These are phyloP conservation scores for Coemansia sp. DNA, from an alignment of 192 early-diverging fungal genomes.

Conservation along the genomic window DNA sequence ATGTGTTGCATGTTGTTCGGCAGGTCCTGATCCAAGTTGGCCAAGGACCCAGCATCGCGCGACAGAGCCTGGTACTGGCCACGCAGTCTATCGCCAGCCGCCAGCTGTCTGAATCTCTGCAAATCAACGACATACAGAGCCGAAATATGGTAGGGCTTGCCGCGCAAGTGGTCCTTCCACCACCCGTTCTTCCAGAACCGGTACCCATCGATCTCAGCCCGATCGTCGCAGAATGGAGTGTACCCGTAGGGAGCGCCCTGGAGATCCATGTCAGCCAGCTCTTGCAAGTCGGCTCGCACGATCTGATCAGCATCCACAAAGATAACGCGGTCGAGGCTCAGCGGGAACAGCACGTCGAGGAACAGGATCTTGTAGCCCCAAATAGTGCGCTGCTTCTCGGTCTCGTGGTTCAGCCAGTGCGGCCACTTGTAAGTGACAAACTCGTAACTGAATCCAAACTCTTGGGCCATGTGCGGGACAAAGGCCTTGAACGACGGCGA, in stretches of 20 bases:
- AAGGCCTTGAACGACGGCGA: slow-evolving; percentile 95
- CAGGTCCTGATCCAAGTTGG: slow-evolving; percentile 97
- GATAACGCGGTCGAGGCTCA: slow-evolving; percentile 89
- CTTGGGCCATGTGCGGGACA: slow-evolving; percentile 82
- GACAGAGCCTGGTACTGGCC: slow-evolving; percentile 91
- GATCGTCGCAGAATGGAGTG: slow-evolving; percentile 91
- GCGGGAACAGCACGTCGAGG: slow-evolving; percentile 95
- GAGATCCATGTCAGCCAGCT: slow-evolving; percentile 90
- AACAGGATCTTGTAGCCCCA: slow-evolving; percentile 99
- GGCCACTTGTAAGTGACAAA: slow-evolving; percentile 99
- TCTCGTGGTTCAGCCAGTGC: slow-evolving; percentile 88
- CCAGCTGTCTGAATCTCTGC: slow-evolving; percentile 84
- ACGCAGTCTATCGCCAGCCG: slow-evolving; percentile 90
- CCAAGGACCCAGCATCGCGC: slow-evolving; percentile 81
- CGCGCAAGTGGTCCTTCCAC: slow-evolving; percentile 85
- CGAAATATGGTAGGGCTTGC: slow-evolving; percentile 92
- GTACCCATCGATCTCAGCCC: slow-evolving; percentile 93
- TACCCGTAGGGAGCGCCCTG: slow-evolving; percentile 94
- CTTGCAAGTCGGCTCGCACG: slow-evolving; percentile 91
- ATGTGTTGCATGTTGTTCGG: slow-evolving; percentile 95
- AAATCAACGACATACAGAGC: slow-evolving; percentile 97
- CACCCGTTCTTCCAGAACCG: slow-evolving; percentile 98
- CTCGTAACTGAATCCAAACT: slow-evolving; percentile 90
- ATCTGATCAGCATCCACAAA: slow-evolving; percentile 99
- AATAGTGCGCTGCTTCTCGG: slow-evolving; percentile 94